These are phyloP conservation scores for Colletotrichum abscissum DNA, from an alignment of 2,329 filamentous ascomycete species.

Conservation along the genomic window DNA sequence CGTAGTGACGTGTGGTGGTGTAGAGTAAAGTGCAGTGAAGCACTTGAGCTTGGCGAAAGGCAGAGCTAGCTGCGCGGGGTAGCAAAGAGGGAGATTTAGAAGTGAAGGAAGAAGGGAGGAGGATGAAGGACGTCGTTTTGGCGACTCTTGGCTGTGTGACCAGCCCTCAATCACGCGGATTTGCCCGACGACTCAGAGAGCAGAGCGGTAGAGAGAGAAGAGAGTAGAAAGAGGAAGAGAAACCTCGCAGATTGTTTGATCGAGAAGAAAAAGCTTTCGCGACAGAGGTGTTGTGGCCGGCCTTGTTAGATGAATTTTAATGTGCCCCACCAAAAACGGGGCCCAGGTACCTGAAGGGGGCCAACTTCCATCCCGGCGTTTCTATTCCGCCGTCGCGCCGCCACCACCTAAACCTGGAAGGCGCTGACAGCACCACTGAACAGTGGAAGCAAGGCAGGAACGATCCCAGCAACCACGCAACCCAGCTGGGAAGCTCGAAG, in stretches of 20 bases:
- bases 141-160: conserved; percentile 50
- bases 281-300: conserved; percentile 15
- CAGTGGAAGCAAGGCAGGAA: neutral
- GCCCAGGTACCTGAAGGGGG: conserved; percentile 1
- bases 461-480: neutral
- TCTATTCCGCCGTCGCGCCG: too few species aligned
- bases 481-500: neutral
- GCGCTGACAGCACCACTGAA: too few species aligned
- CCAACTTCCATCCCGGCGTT: too few species aligned
- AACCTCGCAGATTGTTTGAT: conserved; percentile 18
- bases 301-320: conserved; percentile 37
- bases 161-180: conserved; percentile 50
- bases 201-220: conserved; percentile 27
- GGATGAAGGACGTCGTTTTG: conserved; percentile 57
- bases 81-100: conserved; percentile 62
- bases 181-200: conserved; percentile 25
- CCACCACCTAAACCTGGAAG: too few species aligned
- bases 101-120: conserved; percentile 59
- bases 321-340: conserved; percentile 31
- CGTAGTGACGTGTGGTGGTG: conserved; percentile 66
- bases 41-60: conserved; percentile 64
- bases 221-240: conserved; percentile 30
- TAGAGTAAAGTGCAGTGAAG: conserved; percentile 60
- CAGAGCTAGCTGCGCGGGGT: conserved; percentile 75
- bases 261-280: conserved; percentile 41